Conservation (phyloP, 164 flowering plant species). For the Vitis amurensis region DNA sequence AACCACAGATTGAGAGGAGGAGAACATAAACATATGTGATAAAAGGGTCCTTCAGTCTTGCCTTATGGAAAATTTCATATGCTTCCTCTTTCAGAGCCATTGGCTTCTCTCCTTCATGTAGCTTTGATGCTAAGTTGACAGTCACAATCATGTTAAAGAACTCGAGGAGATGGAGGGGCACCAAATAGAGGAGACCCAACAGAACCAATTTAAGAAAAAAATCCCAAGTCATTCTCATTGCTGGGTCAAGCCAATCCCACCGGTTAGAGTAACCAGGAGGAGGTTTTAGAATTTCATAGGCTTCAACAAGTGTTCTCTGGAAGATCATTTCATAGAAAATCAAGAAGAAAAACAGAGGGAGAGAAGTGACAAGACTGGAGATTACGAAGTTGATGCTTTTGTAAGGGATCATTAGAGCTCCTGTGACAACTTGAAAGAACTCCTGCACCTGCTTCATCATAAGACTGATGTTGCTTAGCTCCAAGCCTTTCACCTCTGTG, state of each 20-base stretch:
- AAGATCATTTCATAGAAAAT: conserved; percentile 10
- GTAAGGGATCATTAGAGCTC: background rate
- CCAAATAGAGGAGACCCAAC: conserved; percentile 7
- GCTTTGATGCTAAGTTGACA: conserved; percentile 9
- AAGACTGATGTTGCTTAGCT: background rate
- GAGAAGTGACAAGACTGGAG: conserved; percentile 3
- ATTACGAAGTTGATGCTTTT: conserved; percentile 7
- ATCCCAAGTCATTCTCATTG: background rate
- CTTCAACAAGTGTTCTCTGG: conserved; percentile 1
- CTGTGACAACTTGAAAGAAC: background rate
- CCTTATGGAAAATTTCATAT: background rate
- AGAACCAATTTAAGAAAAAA: conserved; percentile 1
- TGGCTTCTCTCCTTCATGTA: conserved; percentile 3
- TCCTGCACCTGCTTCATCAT: background rate
- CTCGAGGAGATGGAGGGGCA: conserved; percentile 15
- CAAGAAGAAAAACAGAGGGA: conserved; percentile 13
- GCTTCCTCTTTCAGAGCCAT: conserved; percentile 11
- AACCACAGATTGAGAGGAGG: conserved; percentile 3
- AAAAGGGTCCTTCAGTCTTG: conserved; percentile 8
- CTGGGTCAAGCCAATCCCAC: background rate
- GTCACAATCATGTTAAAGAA: conserved; percentile 3
- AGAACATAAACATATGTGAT: conserved; percentile 15
- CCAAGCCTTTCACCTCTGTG: background rate
- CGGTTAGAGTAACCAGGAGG: background rate
- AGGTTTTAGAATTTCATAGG: conserved; percentile 1